Percentiles rank a stretch among this genome's conserved stretches.
These are phyloP conservation scores for Myochromella boudieri DNA, from an alignment of 768 basidiomycete genomes.

Conservation along the genomic window DNA sequence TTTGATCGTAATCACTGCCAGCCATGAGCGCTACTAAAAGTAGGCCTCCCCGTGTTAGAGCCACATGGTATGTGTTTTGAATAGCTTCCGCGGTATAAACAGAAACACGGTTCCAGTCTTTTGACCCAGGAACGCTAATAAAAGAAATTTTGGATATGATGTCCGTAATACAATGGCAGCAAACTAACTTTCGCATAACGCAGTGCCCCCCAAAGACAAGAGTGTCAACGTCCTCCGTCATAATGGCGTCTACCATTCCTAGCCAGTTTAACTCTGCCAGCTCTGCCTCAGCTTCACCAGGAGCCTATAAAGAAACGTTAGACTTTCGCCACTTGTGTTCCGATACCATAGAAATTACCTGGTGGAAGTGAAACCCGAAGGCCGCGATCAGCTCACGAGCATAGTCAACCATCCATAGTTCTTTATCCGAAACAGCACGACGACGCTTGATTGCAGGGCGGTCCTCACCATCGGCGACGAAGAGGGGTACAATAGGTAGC, in stretches of 20 bases:
- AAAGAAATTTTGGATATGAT: neutral
- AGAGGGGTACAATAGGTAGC: constrained; percentile 45
- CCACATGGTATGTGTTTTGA: constrained; percentile 1
- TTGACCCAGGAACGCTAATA: constrained; percentile 1
- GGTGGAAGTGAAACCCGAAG: constrained; percentile 39
- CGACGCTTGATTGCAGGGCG: constrained; percentile 42
- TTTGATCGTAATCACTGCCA: constrained; percentile 66
- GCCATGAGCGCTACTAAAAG: constrained; percentile 62
- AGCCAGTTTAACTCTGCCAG: constrained; percentile 38
- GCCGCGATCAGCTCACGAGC: constrained; percentile 36
- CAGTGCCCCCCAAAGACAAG: constrained; percentile 44
- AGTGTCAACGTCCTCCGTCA: constrained; percentile 49
- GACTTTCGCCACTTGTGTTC: too few species aligned
- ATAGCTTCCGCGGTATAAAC: constrained; percentile 7
- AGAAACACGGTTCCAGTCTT: neutral
- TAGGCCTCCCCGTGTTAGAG: constrained; percentile 37
- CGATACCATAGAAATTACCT: constrained; percentile 10
- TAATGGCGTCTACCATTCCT: constrained; percentile 44
- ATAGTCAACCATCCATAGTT: constrained; percentile 22
- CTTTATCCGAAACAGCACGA: constrained; percentile 23
- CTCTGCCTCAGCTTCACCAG: too few species aligned
- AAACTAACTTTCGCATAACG: constrained; percentile 36
- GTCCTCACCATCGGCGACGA: constrained; percentile 48
- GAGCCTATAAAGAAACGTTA: constrained; percentile 35
- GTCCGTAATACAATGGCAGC: neutral